phyloP scores from a whole-genome alignment of 495 filamentous ascomycete genomes.

The Evansstolkia leycettana region DNA sequence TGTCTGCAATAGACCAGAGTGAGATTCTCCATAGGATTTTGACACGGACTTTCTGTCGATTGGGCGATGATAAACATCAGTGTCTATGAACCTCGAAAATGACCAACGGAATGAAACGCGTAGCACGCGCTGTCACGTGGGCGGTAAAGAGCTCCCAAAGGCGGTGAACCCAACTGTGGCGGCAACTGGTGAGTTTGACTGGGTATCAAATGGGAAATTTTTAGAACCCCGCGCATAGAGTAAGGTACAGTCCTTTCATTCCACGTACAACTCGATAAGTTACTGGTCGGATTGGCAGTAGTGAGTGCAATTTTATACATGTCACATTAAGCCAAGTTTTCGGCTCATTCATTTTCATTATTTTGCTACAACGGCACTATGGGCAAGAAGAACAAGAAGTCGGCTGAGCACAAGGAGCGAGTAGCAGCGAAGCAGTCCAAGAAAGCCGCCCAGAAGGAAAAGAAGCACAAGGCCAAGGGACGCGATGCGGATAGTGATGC shows the following conservation, averaged over 20 bases:
- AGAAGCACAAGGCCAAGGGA: conserved; percentile 50
- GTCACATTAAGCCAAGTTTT: too few species aligned
- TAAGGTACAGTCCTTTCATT: neutral
- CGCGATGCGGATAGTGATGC: conserved; percentile 61
- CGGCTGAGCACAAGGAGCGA: conserved; percentile 42
- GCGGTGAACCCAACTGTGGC: neutral
- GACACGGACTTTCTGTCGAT: too few species aligned
- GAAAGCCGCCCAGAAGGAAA: conserved; percentile 65
- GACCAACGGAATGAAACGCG: conserved; percentile 4
- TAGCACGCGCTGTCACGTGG: conserved; percentile 14
- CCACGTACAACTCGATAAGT: neutral
- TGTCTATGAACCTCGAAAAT: neutral
- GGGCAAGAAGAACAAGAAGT: conserved; percentile 43
- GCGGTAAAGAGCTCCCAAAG: conserved; percentile 6
- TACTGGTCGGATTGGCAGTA: too few species aligned
- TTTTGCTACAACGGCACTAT: conserved; percentile 20
- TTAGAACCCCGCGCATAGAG: neutral
- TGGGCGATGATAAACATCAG: too few species aligned
- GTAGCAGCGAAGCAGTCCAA: conserved; percentile 41
- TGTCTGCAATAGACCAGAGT: neutral
- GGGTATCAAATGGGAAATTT: conserved; percentile 1
- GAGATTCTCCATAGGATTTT: neutral
- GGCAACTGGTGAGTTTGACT: too few species aligned
- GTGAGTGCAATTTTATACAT: too few species aligned
- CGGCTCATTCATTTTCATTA: neutral